Conservation (phyloP, 2,329 filamentous ascomycete genomes). For the Scedosporium boydii region DNA sequence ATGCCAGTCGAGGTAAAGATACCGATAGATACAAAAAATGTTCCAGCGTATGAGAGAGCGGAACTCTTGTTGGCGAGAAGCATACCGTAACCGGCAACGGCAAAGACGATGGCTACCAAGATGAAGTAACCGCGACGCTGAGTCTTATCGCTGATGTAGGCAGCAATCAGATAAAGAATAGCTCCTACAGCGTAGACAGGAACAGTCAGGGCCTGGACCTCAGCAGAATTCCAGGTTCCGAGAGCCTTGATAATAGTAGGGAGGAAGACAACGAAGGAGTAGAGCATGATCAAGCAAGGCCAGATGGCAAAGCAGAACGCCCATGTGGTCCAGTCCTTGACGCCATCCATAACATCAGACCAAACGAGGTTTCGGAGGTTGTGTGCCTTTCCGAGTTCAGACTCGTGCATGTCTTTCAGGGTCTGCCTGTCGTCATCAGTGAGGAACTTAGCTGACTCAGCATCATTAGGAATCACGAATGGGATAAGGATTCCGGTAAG, state of each 20-base stretch:
- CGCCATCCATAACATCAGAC: constrained; percentile 43
- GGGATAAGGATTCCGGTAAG: constrained; percentile 43
- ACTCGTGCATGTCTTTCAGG: constrained; percentile 37
- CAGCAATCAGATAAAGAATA: constrained; percentile 47
- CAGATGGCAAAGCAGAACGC: constrained; percentile 51
- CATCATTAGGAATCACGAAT: constrained; percentile 49
- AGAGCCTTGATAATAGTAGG: constrained; percentile 59
- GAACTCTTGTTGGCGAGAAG: constrained; percentile 44
- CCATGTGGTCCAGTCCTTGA: constrained; percentile 57
- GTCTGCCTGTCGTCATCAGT: constrained; percentile 37
- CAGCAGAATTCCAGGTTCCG: constrained; percentile 42
- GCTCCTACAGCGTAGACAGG: constrained; percentile 58
- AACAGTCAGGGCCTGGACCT: constrained; percentile 58
- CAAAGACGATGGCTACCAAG: constrained; percentile 34
- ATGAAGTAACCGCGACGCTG: constrained; percentile 48
- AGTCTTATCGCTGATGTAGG: constrained; percentile 46
- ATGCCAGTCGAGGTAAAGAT: constrained; percentile 36
- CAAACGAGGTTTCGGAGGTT: constrained; percentile 23
- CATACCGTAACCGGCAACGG: constrained; percentile 50
- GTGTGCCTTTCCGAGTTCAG: constrained; percentile 27
- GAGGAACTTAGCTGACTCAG: constrained; percentile 45
- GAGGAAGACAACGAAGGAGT: constrained; percentile 58
- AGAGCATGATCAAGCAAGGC: constrained; percentile 55
- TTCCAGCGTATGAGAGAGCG: constrained; percentile 51
- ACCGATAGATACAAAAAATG: constrained; percentile 52